A percentile compares a stretch with the other conserved stretches of the same genome.
Conservation (phyloP, 345 rosid species). For the Microcos paniculata region DNA sequence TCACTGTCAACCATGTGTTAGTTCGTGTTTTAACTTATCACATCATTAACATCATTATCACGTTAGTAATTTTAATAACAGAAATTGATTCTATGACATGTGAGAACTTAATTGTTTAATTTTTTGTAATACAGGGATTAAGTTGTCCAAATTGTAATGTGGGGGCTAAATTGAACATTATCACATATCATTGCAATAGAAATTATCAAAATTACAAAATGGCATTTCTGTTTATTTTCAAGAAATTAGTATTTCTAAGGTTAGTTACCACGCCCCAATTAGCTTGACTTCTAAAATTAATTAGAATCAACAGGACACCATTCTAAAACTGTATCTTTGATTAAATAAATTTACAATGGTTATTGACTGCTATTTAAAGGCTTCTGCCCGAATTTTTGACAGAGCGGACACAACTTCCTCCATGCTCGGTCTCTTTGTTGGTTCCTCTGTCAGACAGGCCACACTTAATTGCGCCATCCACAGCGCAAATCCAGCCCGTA, state of each 20-base stretch:
- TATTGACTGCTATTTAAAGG: constrained; percentile 18
- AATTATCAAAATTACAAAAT: neutral
- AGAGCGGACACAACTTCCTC: constrained; percentile 35
- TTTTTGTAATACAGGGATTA: too few species aligned
- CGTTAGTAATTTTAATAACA: too few species aligned
- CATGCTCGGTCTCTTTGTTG: constrained; percentile 38
- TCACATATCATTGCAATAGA: neutral
- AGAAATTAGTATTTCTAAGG: neutral
- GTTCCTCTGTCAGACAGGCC: constrained; percentile 39
- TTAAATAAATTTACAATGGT: neutral
- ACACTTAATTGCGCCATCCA: constrained; percentile 20
- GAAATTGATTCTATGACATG: too few species aligned
- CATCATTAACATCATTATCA: too few species aligned
- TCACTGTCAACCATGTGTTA: too few species aligned
- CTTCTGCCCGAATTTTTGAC: constrained; percentile 34
- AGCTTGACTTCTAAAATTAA: neutral
- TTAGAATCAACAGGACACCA: neutral
- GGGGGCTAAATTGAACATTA: too few species aligned
- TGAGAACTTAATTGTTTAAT: too few species aligned
- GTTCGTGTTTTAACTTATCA: too few species aligned
- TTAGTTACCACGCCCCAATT: neutral
- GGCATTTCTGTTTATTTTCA: neutral
- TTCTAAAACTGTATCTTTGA: neutral
- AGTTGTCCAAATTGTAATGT: too few species aligned
- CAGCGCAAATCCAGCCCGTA: constrained; percentile 7